Conservation (phyloP, 345 rosid species). For the Eucalyptus polyanthemos region DNA sequence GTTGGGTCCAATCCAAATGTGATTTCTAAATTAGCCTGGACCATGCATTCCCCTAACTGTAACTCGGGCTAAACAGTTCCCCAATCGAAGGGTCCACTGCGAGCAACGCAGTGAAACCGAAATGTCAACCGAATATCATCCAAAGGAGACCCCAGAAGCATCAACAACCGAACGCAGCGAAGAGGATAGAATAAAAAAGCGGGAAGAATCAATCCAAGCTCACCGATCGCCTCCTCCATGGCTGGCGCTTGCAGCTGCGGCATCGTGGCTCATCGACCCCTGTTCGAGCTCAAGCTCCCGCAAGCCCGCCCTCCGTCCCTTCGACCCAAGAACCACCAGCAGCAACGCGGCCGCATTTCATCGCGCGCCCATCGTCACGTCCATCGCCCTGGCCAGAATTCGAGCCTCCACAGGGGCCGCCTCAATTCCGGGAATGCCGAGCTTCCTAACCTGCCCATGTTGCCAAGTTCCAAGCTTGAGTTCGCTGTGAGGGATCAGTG, state of each 20-base stretch:
- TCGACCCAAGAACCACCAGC: neutral
- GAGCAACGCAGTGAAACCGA: neutral
- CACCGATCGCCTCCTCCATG: neutral
- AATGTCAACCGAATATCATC: neutral
- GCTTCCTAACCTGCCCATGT: neutral
- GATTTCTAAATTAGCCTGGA: neutral
- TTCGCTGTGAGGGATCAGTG: neutral
- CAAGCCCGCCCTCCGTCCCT: neutral
- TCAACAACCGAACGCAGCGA: neutral
- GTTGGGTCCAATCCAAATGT: no score
- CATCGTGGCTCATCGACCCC: neutral
- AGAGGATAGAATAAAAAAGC: neutral
- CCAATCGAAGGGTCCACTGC: neutral
- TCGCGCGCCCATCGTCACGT: neutral
- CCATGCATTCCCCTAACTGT: neutral
- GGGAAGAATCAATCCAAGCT: neutral
- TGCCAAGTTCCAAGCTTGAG: neutral
- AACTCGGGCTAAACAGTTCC: neutral
- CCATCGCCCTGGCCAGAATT: neutral
- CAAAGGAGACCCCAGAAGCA: neutral
- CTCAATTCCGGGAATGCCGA: neutral
- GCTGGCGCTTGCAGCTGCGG: neutral
- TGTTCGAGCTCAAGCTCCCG: neutral
- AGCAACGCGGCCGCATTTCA: neutral
- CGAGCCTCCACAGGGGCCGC: neutral